A percentile compares a stretch with the other conserved stretches of the same genome.
These are phyloP conservation scores for Cyclostephanos tholiformis DNA, from an alignment of 108 stramenopile species.

Conservation along the genomic window DNA sequence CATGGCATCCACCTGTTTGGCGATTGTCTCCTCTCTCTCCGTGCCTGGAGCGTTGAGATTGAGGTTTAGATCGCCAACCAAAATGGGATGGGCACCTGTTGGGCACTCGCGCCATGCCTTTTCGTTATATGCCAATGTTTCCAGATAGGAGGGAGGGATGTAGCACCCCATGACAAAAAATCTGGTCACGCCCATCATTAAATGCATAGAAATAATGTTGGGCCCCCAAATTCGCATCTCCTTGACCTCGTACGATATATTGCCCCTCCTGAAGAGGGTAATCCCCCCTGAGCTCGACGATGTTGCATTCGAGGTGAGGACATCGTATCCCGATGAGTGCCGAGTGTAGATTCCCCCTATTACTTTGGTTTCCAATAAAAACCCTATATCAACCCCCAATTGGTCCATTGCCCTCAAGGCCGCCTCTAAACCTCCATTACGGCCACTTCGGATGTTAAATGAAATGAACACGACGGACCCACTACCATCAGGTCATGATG, in stretches of 20 bases:
- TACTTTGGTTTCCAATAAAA: constrained; percentile 2
- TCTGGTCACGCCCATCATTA: not conserved
- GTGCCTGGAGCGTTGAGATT: not conserved
- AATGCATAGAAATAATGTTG: constrained; percentile 3
- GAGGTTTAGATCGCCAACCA: not conserved
- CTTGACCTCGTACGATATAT: constrained; percentile 2
- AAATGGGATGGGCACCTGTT: not conserved
- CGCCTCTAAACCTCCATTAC: constrained; percentile 1
- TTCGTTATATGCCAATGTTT: not conserved
- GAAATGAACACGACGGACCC: no score
- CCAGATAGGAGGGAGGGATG: not conserved
- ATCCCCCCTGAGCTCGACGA: not conserved
- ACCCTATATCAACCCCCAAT: not conserved
- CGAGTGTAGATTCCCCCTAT: not conserved
- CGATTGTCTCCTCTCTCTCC: not conserved
- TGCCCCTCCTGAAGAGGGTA: not conserved
- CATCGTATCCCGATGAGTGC: not conserved
- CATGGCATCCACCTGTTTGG: not conserved
- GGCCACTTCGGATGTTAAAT: constrained; percentile 4
- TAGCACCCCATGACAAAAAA: constrained; percentile 2
- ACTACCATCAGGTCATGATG: no score
- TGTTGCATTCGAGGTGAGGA: not conserved
- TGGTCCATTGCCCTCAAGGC: constrained; percentile 7
- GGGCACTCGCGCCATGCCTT: not conserved
- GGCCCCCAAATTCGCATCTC: not conserved